These are phyloP conservation scores for Prosopis cineraria DNA, from an alignment of 306 rosid genomes.

Conservation along the genomic window DNA sequence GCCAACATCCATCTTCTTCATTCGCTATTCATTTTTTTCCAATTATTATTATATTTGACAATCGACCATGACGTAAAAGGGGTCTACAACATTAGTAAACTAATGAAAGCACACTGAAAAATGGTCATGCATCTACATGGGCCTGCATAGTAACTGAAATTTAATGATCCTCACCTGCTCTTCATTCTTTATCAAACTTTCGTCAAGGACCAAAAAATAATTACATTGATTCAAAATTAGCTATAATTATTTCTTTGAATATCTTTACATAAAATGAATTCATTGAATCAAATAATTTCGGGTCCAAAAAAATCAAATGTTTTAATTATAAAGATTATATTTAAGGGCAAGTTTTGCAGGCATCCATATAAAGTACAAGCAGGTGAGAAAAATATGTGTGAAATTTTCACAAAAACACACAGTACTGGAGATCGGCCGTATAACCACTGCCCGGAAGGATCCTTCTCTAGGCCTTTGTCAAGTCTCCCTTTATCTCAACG, in stretches of 20 bases:
- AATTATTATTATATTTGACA: background rate
- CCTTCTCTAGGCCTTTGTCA: no score
- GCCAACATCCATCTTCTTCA: background rate
- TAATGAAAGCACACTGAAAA: background rate
- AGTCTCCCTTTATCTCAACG: no score
- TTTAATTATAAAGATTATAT: background rate
- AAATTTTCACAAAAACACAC: no score
- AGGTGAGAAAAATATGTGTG: no score
- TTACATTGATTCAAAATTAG: background rate
- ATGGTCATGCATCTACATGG: background rate
- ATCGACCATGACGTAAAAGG: background rate
- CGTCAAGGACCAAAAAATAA: background rate
- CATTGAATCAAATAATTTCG: background rate
- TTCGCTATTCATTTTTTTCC: background rate
- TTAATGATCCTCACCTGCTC: background rate
- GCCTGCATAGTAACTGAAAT: background rate
- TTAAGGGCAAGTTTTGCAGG: background rate
- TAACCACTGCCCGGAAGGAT: no score
- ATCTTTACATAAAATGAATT: background rate
- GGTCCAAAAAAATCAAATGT: background rate
- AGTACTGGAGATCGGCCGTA: no score
- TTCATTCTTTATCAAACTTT: background rate
- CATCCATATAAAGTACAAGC: no score
- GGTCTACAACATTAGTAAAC: background rate
- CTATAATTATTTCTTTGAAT: background rate